Percentiles rank a stretch among this genome's conserved stretches.
Conservation (phyloP, 139 green algal species). For the Ostreobium quekettii region DNA sequence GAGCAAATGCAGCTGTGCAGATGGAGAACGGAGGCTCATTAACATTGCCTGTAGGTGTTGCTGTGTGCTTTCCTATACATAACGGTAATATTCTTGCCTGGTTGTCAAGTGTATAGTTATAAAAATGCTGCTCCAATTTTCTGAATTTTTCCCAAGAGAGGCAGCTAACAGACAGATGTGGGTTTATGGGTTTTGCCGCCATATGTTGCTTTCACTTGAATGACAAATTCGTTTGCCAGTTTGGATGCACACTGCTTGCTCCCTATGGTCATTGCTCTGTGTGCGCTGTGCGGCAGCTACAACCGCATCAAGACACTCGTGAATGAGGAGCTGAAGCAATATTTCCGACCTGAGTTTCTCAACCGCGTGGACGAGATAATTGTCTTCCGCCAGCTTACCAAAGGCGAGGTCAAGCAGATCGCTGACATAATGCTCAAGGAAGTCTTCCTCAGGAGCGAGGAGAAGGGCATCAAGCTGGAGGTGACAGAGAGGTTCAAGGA, state of each 20-base stretch:
- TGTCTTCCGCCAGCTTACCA: conserved; percentile 98
- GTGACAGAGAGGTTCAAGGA: conserved; percentile 64
- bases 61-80: not conserved
- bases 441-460: conserved; percentile 83
- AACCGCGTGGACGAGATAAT: conserved; percentile 99
- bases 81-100: not conserved
- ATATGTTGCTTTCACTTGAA: too few relatives aligned
- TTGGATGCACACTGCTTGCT: not conserved
- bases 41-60: not conserved
- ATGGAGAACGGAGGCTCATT: too few relatives aligned
- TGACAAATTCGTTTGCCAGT: not conserved
- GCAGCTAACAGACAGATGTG: too few relatives aligned
- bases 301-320: conserved; percentile 92
- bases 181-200: too few relatives aligned
- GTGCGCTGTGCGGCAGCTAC: conserved; percentile 44
- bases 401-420: conserved; percentile 97
- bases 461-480: conserved; percentile 96
- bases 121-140: too few relatives aligned
- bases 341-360: conserved; percentile 97
- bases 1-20: too few relatives aligned
- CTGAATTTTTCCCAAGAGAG: too few relatives aligned
- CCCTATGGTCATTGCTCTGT: not conserved
- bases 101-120: too few relatives aligned
- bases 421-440: conserved; percentile 96
- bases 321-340: conserved; percentile 99